phyloP scores from a whole-genome alignment of 2,329 filamentous ascomycete genomes.

The Dactylellina parvicollis region DNA sequence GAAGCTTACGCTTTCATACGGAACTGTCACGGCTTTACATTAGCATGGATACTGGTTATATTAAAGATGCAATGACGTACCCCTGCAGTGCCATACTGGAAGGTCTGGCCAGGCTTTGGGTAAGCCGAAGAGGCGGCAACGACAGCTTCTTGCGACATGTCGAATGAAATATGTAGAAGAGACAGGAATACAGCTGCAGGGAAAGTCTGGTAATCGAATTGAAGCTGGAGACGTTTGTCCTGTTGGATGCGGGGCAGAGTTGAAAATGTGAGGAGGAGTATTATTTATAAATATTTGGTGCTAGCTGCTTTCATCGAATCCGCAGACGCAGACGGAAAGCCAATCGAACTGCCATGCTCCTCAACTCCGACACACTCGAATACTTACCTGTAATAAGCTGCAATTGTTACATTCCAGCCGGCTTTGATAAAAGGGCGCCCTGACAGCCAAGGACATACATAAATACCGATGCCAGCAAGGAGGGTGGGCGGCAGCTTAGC shows the following conservation, averaged over 20 bases:
- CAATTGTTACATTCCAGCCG: too few species aligned
- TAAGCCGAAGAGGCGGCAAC: constrained; percentile 65
- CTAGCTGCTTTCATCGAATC: not conserved
- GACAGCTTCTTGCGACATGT: constrained; percentile 58
- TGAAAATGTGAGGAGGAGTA: not conserved
- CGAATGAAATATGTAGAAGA: not conserved
- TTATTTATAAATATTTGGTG: constrained; percentile 1
- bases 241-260: not conserved
- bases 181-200: not conserved
- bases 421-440: too few species aligned
- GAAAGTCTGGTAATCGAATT: not conserved
- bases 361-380: not conserved
- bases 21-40: constrained; percentile 65
- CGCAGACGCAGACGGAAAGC: constrained; percentile 13
- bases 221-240: not conserved
- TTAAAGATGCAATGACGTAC: constrained; percentile 62
- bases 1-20: constrained; percentile 74
- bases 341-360: not conserved
- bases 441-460: too few species aligned
- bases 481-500: not conserved
- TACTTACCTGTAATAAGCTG: not conserved
- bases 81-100: constrained; percentile 71
- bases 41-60: constrained; percentile 4
- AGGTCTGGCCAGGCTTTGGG: constrained; percentile 66
- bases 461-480: too few species aligned